A percentile compares a stretch with the other conserved stretches of the same genome.
These are phyloP conservation scores for Miamiensis avidus DNA, from an alignment of 169 alveolate species.

Conservation along the genomic window DNA sequence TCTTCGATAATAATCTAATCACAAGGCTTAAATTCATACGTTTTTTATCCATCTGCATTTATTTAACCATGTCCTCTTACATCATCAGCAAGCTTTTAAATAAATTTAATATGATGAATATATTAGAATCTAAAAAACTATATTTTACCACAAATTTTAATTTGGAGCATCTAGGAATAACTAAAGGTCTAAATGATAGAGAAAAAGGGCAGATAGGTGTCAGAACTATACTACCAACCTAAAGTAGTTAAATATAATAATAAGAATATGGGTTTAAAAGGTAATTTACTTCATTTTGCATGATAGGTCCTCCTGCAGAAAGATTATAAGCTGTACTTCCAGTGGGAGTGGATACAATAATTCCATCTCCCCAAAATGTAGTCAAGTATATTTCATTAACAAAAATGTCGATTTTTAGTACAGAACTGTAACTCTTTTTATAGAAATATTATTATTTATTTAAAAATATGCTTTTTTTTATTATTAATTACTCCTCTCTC, in stretches of 20 bases:
- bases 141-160: constrained; percentile 25
- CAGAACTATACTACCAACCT: constrained; percentile 70
- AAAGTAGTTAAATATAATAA: too few relatives aligned
- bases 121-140: too few relatives aligned
- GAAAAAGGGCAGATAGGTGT: constrained; percentile 97
- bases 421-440: constrained; percentile 3
- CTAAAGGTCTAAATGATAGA: constrained; percentile 96
- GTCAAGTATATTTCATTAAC: constrained; percentile 61
- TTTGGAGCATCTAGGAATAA: constrained; percentile 56
- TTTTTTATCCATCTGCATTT: background rate
- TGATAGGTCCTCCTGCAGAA: constrained; percentile 98
- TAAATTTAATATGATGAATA: too few relatives aligned
- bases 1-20: background rate
- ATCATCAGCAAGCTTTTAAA: background rate
- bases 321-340: constrained; percentile 99
- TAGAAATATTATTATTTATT: background rate
- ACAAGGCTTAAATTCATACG: background rate
- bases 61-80: background rate
- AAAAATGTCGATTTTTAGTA: constrained; percentile 40
- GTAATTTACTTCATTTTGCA: constrained; percentile 86
- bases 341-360: constrained; percentile 94
- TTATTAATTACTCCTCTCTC: constrained; percentile 47
- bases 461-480: background rate
- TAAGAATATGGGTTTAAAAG: too few relatives aligned
- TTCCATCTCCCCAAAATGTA: constrained; percentile 89